Base-by-base conservation (phyloP, 2,329 filamentous ascomycete genomes). In the Stemphylium lycopersici region DNA sequence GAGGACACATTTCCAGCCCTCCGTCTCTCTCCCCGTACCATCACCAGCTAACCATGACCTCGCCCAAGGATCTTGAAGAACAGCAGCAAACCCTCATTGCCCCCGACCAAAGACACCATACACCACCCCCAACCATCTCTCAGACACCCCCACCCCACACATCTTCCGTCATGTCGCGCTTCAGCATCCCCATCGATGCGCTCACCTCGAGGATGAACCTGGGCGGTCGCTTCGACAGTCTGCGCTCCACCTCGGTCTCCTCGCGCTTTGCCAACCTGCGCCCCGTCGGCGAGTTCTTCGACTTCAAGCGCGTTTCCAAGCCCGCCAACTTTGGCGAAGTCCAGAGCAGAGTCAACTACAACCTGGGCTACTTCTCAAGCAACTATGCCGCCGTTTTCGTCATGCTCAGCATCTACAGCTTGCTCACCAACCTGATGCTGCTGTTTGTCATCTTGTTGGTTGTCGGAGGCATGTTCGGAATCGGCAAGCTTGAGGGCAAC, bases 301-400 rank as follows among this genome's bases (percentile, higher is more conserved):
- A 98, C 78, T 78, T 98, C 80, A 97, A 97, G 86, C 91, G 93
- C 66, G 71, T 99, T 52, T 96, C 91, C 64, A 99, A 98, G 81
- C 95, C 95, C 24, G 86, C 85, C 73, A 96, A 96, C 81, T 97
- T 98, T 70, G 81, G 81, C 63, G 93, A 97, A 77, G 87, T 91
- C 62, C 93, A 98, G 79, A 92, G 89, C 67, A 87, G 93, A 63
- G 88, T 96, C 80, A 96, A 96, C 83, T 97, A 97, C 87, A 99
- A 99, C 79, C 81, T 99, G 63, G 87, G 90, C 76, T 90, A 98
- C 82, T 99, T 96, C 83, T 96, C 92, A 59, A 97, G 91, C 88
- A 99, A 99, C 83, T 99, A 99, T 84, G 89, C 90, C 66, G 89
- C 90, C 61, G 86, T 98, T 68, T 96, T 98, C 75, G 83, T 90